A percentile compares a stretch with the other conserved stretches of the same genome.
Conservation (phyloP, 148 eudicot genomes). For the Fagopyrum tataricum region DNA sequence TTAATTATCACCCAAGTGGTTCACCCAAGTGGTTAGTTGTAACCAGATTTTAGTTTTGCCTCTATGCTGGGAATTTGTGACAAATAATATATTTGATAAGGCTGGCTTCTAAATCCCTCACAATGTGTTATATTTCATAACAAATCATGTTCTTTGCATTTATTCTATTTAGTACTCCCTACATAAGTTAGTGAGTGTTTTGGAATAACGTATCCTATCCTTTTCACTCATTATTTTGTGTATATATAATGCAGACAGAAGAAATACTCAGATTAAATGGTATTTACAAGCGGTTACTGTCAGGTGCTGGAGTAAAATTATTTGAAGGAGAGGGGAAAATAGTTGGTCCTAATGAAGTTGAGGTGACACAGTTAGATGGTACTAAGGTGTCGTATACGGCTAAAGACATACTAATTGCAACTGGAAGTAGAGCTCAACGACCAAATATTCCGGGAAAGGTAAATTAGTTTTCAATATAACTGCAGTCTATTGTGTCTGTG, state of each 20-base stretch:
- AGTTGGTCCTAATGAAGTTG: slow-evolving; percentile 88
- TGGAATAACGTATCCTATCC: not conserved
- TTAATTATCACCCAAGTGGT: not conserved
- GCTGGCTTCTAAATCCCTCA: not conserved
- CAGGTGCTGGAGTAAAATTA: slow-evolving; percentile 86
- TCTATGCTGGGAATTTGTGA: not conserved
- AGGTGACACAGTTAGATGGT: slow-evolving; percentile 85
- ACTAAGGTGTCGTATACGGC: slow-evolving; percentile 76
- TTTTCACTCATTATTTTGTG: not conserved
- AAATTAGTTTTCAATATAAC: not conserved
- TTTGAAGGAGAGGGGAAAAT: slow-evolving; percentile 92
- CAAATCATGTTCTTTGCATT: not conserved
- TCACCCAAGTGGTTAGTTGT: not conserved
- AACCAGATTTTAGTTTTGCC: not conserved
- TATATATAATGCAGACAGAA: slow-evolving; percentile 53
- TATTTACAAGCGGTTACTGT: slow-evolving; percentile 73
- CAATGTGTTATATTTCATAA: not conserved
- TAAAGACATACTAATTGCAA: slow-evolving; percentile 86
- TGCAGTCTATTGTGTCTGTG: not conserved
- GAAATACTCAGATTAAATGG: slow-evolving; percentile 79
- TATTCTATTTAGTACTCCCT: not conserved
- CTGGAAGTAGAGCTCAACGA: slow-evolving; percentile 90
- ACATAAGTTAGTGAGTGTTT: not conserved
- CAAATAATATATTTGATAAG: not conserved
- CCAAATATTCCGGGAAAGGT: slow-evolving; percentile 82